Evolutionary conservation across 129 eudicot species (phyloP).

Genomic region (Tanacetum coccineum): DNA sequence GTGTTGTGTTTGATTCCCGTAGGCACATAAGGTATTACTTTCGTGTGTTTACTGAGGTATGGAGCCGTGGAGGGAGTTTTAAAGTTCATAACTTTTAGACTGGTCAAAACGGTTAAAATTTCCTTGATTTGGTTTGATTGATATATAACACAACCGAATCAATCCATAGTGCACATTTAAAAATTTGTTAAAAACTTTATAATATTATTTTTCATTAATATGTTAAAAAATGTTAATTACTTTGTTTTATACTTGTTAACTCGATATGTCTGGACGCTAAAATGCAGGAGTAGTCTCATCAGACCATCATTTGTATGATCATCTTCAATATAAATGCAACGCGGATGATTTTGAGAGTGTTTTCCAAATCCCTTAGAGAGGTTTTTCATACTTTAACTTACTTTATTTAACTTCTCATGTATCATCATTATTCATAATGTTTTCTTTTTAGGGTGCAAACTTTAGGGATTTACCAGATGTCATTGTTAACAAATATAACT

Average conservation of each 20-base stretch:
- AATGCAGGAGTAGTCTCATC: background rate
- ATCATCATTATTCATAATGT: background rate
- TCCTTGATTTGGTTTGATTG: no score
- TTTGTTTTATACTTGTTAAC: background rate
- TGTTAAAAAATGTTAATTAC: background rate
- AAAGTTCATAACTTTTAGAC: no score
- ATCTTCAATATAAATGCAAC: constrained; percentile 55
- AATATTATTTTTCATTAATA: no score
- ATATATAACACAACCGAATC: no score
- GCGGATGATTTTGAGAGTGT: constrained; percentile 63
- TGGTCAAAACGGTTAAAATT: no score
- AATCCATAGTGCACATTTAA: no score
- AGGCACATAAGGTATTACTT: no score
- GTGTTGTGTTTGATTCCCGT: no score
- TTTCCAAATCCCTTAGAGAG: constrained; percentile 66
- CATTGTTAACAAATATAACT: constrained; percentile 49
- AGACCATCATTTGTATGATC: constrained; percentile 49
- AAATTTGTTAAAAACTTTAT: no score
- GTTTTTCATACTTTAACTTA: constrained; percentile 22
- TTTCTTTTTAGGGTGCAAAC: constrained; percentile 60
- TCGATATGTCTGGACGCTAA: constrained; percentile 43
- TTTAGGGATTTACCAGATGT: no score
- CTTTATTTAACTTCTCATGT: background rate
- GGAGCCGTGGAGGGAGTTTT: no score
- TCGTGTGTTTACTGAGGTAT: no score